Evolutionary conservation across 2,329 filamentous ascomycete species (phyloP).

Genomic region (Diaporthe citriasiana): DNA sequence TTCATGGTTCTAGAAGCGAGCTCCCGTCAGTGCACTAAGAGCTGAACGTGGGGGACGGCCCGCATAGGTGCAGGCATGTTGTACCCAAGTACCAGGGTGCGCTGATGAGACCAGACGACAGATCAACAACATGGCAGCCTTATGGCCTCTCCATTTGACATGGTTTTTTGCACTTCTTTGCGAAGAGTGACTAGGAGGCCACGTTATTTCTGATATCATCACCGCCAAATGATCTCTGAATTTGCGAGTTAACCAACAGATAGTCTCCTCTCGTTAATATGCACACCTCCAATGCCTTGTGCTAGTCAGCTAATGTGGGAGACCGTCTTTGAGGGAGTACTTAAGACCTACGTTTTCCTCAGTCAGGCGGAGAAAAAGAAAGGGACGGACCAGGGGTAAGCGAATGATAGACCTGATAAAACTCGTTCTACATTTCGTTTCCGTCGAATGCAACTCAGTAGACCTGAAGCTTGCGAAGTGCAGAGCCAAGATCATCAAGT

Average conservation of each 20-base stretch:
- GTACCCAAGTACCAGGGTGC: slow-evolving; percentile 14
- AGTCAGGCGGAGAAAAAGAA: no score
- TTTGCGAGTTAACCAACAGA: not conserved
- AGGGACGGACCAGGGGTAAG: no score
- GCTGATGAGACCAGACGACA: not conserved
- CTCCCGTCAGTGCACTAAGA: slow-evolving; percentile 13
- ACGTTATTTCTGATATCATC: not conserved
- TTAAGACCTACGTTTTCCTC: no score
- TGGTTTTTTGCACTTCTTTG: no score
- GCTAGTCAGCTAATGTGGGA: not conserved
- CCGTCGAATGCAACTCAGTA: no score
- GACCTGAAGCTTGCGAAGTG: no score
- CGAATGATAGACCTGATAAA: no score
- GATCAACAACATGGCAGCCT: not conserved
- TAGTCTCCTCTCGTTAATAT: no score
- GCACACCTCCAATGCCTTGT: not conserved
- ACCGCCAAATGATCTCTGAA: not conserved
- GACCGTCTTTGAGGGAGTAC: no score
- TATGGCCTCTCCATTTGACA: not conserved
- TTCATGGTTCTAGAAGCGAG: slow-evolving; percentile 17
- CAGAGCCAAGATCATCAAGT: no score
- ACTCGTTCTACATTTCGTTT: no score
- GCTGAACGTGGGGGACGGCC: slow-evolving; percentile 24
- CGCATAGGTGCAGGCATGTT: slow-evolving; percentile 6
- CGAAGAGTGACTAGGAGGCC: not conserved